These are phyloP conservation scores for Amanita rimosa DNA, from an alignment of 768 basidiomycete genomes.

Conservation along the genomic window DNA sequence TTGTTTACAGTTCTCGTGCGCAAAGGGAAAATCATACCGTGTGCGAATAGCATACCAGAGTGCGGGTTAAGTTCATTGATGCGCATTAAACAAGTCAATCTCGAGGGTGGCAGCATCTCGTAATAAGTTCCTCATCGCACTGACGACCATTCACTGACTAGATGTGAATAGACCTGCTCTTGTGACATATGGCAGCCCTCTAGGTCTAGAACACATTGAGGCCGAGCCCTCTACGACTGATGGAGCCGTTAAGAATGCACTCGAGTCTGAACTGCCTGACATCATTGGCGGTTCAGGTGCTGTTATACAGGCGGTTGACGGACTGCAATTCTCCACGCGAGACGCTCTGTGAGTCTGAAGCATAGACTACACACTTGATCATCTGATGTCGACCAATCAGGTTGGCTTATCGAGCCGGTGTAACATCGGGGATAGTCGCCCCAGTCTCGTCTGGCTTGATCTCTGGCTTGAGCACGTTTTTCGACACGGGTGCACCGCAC, in stretches of 20 bases:
- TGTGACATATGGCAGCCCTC: conserved; percentile 46
- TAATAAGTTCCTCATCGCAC: conserved; percentile 26
- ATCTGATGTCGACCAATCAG: conserved; percentile 12
- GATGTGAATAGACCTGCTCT: conserved; percentile 38
- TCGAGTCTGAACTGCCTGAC: conserved; percentile 26
- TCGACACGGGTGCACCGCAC: conserved; percentile 44
- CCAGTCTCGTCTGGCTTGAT: conserved; percentile 40
- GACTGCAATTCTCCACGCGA: conserved; percentile 55
- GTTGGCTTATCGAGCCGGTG: conserved; percentile 54
- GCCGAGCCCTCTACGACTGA: conserved; percentile 49
- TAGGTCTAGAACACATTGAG: conserved; percentile 58
- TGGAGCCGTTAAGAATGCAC: conserved; percentile 38
- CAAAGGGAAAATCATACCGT: conserved; percentile 43
- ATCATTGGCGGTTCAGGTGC: conserved; percentile 31
- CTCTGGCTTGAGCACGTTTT: conserved; percentile 45
- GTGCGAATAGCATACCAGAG: conserved; percentile 17
- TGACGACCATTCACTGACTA: neutral
- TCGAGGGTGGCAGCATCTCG: conserved; percentile 55
- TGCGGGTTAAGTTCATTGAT: conserved; percentile 10
- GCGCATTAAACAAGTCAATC: conserved; percentile 32
- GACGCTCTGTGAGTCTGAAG: conserved; percentile 30
- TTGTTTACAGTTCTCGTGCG: conserved; percentile 35
- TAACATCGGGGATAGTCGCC: conserved; percentile 48
- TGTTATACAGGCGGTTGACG: conserved; percentile 53
- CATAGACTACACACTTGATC: neutral